Base-by-base conservation (phyloP, 116 monocot species). In the Phalaenopsis hybrid region DNA sequence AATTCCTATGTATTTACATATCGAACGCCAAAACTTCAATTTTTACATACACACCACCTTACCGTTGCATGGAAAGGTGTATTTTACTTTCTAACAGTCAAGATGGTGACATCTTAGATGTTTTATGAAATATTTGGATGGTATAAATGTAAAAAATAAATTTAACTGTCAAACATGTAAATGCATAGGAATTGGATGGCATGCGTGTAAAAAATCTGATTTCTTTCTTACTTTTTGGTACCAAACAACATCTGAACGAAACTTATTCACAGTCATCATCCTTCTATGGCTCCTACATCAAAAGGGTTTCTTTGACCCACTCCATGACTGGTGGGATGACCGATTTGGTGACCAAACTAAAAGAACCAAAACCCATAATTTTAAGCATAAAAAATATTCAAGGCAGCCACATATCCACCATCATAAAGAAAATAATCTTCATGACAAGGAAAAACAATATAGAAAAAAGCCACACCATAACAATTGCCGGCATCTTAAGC, bases 251-350 rank as follows among this genome's bases (percentile, higher is more conserved):
- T 21, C 44, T 63, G 25, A 15, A 41, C 81, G 46, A 48, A 50
- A 79, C 50, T 76, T 11, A 15, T 15, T 37, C 83, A 57, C 87
- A 99, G 95, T 81, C 28, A 79, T 85, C 34, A 82, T 95, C n/a
- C 87, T 93, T 3, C 48, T 95, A 16, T 99, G 99, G 93, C 81
- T 99, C 34, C 43, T 99, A 51, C 99, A 99, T 79, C 93, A 95
- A 75, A 99, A 93, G 80, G 99, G 99, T 73, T 85, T 93, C 46
- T 93, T 99, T 75, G 99, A 99, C 81, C 92, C 86, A 12, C 58
- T 95, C 23, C 84, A 89, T 80, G 89, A 95, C 75, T 95, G 90
- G 86, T 95, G 95, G 90, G 89, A 91, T 33, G 90, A 87, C 74
- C 61, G 67, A 55, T 80, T 78, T 61, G 81, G 80, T 4, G 57